A percentile compares a stretch with the other conserved stretches of the same genome.
Evolutionary conservation across 495 filamentous ascomycete species (phyloP).

Genomic region (Annulohypoxylon nitens): DNA sequence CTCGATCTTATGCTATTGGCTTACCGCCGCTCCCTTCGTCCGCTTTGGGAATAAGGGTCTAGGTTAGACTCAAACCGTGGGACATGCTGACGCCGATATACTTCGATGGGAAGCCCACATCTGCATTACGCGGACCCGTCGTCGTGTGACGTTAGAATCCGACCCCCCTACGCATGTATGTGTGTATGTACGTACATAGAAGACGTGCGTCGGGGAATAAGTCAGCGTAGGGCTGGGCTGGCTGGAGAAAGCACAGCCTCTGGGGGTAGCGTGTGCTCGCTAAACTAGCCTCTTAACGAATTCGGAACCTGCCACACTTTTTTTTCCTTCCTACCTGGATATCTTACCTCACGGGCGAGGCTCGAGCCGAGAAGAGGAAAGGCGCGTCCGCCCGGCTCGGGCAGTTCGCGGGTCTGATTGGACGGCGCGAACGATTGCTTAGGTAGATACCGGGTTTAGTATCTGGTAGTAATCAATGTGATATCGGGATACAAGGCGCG

Average conservation of each 20-base stretch:
- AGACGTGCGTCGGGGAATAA: conserved; percentile 27
- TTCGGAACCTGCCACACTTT: background rate
- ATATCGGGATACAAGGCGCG: background rate
- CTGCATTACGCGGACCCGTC: conserved; percentile 6
- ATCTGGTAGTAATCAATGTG: no score
- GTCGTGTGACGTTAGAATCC: conserved; percentile 24
- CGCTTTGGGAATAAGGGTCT: conserved; percentile 8
- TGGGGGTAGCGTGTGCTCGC: background rate
- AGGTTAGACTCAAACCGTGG: background rate
- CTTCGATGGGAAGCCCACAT: conserved; percentile 4
- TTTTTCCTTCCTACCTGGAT: background rate
- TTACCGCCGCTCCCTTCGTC: background rate
- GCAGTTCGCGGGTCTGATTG: background rate
- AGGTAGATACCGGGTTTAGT: background rate
- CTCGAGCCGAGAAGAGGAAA: conserved; percentile 21
- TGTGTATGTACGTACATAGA: no score
- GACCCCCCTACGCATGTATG: no score
- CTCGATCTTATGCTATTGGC: conserved; percentile 19
- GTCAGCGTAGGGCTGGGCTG: conserved; percentile 19
- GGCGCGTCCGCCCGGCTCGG: background rate
- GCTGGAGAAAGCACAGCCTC: conserved; percentile 20
- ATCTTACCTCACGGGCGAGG: background rate
- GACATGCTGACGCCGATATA: conserved; percentile 17
- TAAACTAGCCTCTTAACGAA: conserved; percentile 1
- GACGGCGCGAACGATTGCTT: background rate